phyloP scores from a whole-genome alignment of 1,139 yeast species.

The Saccharomyces pastorianus region DNA sequence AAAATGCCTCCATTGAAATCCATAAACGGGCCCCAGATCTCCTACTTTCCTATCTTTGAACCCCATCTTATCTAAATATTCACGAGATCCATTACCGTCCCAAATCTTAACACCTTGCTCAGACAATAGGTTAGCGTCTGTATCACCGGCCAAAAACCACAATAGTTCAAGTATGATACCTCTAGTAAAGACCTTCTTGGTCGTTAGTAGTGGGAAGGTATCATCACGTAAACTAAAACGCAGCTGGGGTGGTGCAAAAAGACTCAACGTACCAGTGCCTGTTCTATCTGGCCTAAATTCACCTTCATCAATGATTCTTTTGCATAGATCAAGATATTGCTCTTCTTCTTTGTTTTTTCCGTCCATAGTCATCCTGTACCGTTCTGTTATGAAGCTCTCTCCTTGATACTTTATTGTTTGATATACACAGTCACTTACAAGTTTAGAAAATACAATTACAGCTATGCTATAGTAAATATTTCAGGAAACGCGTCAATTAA shows the following conservation, averaged over 20 bases:
- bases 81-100: conserved; percentile 99
- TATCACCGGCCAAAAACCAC: conserved; percentile 88
- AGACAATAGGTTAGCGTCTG: conserved; percentile 72
- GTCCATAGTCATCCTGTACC: conserved; percentile 3
- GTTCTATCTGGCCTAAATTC: conserved; percentile 92
- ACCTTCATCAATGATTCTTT: conserved; percentile 68
- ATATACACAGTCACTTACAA: background rate
- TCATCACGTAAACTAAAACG: conserved; percentile 70
- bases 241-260: conserved; percentile 94
- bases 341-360: conserved; percentile 53
- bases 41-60: conserved; percentile 77
- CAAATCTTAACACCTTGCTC: conserved; percentile 88
- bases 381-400: background rate
- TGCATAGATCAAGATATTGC: conserved; percentile 78
- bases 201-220: conserved; percentile 78
- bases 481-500: background rate
- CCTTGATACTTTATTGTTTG: background rate
- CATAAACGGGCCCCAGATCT: conserved; percentile 96
- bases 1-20: conserved; percentile 98
- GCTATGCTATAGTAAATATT: background rate
- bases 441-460: background rate
- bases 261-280: conserved; percentile 86
- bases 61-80: conserved; percentile 77
- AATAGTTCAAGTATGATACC: conserved; percentile 83
- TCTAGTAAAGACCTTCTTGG: conserved; percentile 83